Evolutionary conservation across 371 early-diverging fungal species (phyloP).

Genomic region (Mycotypha africana): DNA sequence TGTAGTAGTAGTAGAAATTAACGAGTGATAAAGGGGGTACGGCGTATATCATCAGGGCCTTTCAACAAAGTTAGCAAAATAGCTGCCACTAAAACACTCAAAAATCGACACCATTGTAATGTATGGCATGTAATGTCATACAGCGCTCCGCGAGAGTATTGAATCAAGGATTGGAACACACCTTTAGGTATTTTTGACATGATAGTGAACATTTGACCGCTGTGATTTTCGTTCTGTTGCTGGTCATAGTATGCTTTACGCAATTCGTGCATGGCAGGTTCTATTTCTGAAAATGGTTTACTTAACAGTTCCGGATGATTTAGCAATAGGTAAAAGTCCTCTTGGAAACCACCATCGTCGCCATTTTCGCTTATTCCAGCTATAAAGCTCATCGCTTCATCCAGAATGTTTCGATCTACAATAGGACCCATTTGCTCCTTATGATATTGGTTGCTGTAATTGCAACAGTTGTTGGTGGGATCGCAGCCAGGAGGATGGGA

Average conservation of each 20-base stretch:
- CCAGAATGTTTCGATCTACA: constrained; percentile 24
- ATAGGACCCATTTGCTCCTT: too few relatives aligned
- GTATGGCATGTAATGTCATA: constrained; percentile 12
- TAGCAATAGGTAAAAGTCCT: constrained; percentile 20
- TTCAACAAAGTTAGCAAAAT: constrained; percentile 48
- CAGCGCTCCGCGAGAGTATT: constrained; percentile 1
- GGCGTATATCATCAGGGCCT: too few relatives aligned
- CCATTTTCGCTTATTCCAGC: constrained; percentile 10
- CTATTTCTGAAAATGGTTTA: constrained; percentile 19
- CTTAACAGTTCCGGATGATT: constrained; percentile 19
- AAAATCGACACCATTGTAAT: constrained; percentile 59
- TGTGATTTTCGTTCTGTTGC: too few relatives aligned
- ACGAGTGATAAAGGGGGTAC: too few relatives aligned
- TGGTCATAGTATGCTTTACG: constrained; percentile 9
- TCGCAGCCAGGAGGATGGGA: too few relatives aligned
- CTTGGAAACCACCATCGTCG: constrained; percentile 17
- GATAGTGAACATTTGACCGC: too few relatives aligned
- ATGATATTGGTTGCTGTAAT: constrained; percentile 8
- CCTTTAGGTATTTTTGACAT: too few relatives aligned
- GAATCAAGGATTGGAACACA: constrained; percentile 9
- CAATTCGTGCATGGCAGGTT: constrained; percentile 19
- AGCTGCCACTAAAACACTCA: constrained; percentile 47
- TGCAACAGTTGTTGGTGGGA: constrained; percentile 8
- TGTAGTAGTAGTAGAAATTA: too few relatives aligned
- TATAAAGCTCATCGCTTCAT: constrained; percentile 30